Evolutionary conservation across 2,329 filamentous ascomycete genomes (phyloP).

Genomic region (Trichophaea hybrida): DNA sequence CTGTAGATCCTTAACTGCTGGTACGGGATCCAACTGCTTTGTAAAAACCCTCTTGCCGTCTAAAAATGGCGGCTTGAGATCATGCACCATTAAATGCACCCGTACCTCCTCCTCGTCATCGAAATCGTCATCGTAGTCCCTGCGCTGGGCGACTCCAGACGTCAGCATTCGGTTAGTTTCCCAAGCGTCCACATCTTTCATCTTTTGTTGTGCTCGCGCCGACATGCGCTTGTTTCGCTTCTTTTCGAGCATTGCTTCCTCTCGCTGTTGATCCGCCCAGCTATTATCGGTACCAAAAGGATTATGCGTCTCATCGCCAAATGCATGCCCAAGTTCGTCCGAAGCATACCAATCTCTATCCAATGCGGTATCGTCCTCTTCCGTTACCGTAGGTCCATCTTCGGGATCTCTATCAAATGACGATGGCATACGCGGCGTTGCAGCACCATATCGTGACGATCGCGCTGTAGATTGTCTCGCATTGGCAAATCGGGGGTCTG

Average conservation of each 20-base stretch:
- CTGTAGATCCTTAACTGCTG: slow-evolving; percentile 80
- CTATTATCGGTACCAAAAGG: slow-evolving; percentile 67
- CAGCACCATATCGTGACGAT: slow-evolving; percentile 21
- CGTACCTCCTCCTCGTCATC: slow-evolving; percentile 82
- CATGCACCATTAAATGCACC: slow-evolving; percentile 82
- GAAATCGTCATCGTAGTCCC: slow-evolving; percentile 65
- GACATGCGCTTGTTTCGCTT: slow-evolving; percentile 58
- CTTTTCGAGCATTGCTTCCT: slow-evolving; percentile 62
- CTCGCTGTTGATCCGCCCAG: slow-evolving; percentile 60
- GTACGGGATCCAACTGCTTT: slow-evolving; percentile 88
- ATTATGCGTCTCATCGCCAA: slow-evolving; percentile 86
- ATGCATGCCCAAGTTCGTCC: slow-evolving; percentile 70
- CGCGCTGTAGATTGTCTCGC: slow-evolving; percentile 25
- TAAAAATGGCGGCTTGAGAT: slow-evolving; percentile 83
- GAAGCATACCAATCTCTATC: slow-evolving; percentile 89
- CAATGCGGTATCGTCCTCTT: slow-evolving; percentile 58
- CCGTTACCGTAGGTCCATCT: slow-evolving; percentile 26
- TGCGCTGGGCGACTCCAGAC: slow-evolving; percentile 81
- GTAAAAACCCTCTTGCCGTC: slow-evolving; percentile 94
- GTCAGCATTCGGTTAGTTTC: slow-evolving; percentile 97
- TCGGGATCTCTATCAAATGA: slow-evolving; percentile 24
- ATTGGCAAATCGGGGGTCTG: slow-evolving; percentile 22
- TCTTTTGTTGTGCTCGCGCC: slow-evolving; percentile 65
- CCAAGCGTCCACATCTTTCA: slow-evolving; percentile 94
- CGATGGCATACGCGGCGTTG: slow-evolving; percentile 25